Conservation (phyloP, 352 stramenopile species). For the Pythium folliculosum region DNA sequence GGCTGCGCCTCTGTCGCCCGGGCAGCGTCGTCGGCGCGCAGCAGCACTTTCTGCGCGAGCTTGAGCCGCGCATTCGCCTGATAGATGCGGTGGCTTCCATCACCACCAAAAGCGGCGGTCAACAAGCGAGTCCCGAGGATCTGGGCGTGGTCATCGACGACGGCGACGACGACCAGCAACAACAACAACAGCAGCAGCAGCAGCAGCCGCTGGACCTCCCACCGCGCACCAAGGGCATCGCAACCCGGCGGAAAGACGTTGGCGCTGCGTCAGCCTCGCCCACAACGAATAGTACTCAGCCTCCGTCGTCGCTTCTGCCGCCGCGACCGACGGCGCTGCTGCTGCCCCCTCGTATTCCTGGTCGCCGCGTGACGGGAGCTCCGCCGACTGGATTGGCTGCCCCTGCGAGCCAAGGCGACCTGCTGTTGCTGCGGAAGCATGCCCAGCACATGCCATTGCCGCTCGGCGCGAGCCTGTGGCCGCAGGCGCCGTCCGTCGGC, state of each 20-base stretch:
- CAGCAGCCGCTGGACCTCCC: neutral
- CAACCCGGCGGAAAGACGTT: slow-evolving; percentile 5
- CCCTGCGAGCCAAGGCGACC: slow-evolving; percentile 13
- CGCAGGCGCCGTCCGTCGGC: neutral
- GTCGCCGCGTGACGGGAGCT: slow-evolving; percentile 1
- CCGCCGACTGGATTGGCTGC: neutral
- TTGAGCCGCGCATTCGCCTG: slow-evolving; percentile 35
- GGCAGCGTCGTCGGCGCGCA: slow-evolving; percentile 93
- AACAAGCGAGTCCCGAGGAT: neutral
- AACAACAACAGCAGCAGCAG: neutral
- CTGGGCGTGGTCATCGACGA: neutral
- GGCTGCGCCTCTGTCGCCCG: slow-evolving; percentile 91
- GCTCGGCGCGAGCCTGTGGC: slow-evolving; percentile 21
- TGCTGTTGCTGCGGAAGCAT: slow-evolving; percentile 24
- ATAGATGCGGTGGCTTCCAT: neutral
- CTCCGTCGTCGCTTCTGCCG: slow-evolving; percentile 5
- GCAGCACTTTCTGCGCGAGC: slow-evolving; percentile 90
- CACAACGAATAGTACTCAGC: neutral
- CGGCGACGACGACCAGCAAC: neutral
- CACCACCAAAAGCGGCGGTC: neutral
- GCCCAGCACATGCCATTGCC: slow-evolving; percentile 7
- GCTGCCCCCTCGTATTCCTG: slow-evolving; percentile 10
- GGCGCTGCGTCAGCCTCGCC: neutral
- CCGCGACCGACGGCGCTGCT: neutral
- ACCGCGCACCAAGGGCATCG: slow-evolving; percentile 15